Conservation (phyloP, 768 basidiomycete species). For the Macrolepiota dolichaula region DNA sequence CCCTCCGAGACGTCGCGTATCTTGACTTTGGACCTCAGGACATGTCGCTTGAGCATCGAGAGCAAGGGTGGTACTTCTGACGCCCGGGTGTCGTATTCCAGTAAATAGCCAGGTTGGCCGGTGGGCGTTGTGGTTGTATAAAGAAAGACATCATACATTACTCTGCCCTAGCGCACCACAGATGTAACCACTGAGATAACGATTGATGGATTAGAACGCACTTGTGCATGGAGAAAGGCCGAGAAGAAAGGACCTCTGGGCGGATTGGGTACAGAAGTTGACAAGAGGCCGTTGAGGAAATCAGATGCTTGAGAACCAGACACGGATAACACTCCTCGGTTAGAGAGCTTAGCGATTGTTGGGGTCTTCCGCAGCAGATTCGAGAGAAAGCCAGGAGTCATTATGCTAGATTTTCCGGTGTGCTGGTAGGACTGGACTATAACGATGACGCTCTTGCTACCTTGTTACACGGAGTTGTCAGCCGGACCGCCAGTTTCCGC, state of each 20-base stretch:
- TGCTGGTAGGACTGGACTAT: not conserved
- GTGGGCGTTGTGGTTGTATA: constrained; percentile 51
- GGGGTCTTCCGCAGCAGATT: constrained; percentile 45
- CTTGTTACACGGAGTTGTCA: not conserved
- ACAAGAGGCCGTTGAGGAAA: constrained; percentile 79
- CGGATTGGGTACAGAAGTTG: constrained; percentile 42
- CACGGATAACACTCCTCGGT: constrained; percentile 70
- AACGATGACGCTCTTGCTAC: not conserved
- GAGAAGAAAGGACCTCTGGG: constrained; percentile 60
- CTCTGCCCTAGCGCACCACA: constrained; percentile 62
- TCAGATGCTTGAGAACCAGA: constrained; percentile 76
- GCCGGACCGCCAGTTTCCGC: not conserved
- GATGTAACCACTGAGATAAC: constrained; percentile 11
- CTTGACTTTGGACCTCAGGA: constrained; percentile 87
- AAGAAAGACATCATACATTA: constrained; percentile 87
- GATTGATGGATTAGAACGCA: constrained; percentile 27
- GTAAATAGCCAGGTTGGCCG: constrained; percentile 52
- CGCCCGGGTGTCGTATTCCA: constrained; percentile 67
- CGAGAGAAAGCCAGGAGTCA: constrained; percentile 38
- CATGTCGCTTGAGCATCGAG: constrained; percentile 75
- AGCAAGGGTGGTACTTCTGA: constrained; percentile 61
- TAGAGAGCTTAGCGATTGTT: constrained; percentile 57
- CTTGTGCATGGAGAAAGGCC: constrained; percentile 79
- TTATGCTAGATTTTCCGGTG: constrained; percentile 6
- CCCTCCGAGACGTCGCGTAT: constrained; percentile 74